phyloP scores from a whole-genome alignment of 179 eudicot genomes.

The Pouteria campechiana region DNA sequence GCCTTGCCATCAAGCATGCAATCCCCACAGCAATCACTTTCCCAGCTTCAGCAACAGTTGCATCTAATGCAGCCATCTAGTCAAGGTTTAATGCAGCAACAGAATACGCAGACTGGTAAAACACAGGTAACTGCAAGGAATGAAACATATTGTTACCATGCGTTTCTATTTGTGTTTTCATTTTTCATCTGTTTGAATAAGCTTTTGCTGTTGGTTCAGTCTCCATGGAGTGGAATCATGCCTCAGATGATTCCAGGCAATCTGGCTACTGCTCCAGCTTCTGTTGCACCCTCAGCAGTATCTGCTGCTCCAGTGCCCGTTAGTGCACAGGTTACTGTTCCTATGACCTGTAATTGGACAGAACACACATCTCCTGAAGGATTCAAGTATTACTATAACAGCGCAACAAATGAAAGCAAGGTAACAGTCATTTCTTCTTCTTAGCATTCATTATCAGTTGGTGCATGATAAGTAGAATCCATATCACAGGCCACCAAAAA shows the following conservation, averaged over 20 bases:
- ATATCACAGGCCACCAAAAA: too few relatives aligned
- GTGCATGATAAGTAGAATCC: too few relatives aligned
- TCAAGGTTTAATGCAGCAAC: conserved; percentile 42
- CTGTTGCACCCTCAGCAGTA: conserved; percentile 29
- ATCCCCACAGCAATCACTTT: conserved; percentile 75
- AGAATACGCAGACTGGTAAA: conserved; percentile 42
- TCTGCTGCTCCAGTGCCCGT: conserved; percentile 27
- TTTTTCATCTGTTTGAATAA: background rate
- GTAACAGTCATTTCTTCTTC: conserved; percentile 22
- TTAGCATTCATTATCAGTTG: too few relatives aligned
- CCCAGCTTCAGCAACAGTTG: conserved; percentile 85
- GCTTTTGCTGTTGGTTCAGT: conserved; percentile 17
- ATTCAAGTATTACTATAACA: conserved; percentile 78
- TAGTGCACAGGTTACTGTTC: conserved; percentile 20
- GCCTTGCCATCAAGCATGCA: conserved; percentile 75
- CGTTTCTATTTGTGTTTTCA: background rate
- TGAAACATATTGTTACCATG: background rate
- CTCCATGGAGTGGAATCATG: conserved; percentile 46
- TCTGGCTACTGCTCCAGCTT: conserved; percentile 20
- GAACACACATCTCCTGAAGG: conserved; percentile 96
- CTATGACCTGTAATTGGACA: conserved; percentile 71
- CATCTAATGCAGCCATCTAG: conserved; percentile 81
- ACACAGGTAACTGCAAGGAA: conserved; percentile 42
- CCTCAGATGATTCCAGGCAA: conserved; percentile 31
- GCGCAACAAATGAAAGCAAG: conserved; percentile 84